Conservation (phyloP, 306 rosid genomes). For the Corylus americana region DNA sequence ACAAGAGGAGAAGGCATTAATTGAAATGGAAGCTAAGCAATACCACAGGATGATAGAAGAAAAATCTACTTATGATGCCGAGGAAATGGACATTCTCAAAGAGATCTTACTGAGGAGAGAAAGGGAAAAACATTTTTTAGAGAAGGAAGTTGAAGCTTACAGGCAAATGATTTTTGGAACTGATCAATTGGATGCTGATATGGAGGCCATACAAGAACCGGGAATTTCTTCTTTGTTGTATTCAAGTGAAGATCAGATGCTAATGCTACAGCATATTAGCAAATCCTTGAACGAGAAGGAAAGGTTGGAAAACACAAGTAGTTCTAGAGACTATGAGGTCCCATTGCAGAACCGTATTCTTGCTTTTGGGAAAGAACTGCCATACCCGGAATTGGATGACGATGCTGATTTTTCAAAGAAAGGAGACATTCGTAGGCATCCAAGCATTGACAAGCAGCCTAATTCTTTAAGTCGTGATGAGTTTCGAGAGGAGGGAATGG, state of each 20-base stretch:
- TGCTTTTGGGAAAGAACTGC: slow-evolving; percentile 35
- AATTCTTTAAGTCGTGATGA: background rate
- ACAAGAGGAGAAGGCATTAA: slow-evolving; percentile 55
- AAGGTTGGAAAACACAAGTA: slow-evolving; percentile 14
- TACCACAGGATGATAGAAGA: slow-evolving; percentile 55
- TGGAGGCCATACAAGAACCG: slow-evolving; percentile 18
- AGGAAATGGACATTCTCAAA: slow-evolving; percentile 60
- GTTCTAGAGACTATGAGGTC: slow-evolving; percentile 27
- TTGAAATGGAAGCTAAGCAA: slow-evolving; percentile 59
- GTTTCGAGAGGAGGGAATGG: slow-evolving; percentile 23
- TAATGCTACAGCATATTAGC: slow-evolving; percentile 9
- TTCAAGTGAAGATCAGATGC: slow-evolving; percentile 24
- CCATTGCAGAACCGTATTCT: slow-evolving; percentile 26
- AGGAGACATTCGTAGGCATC: slow-evolving; percentile 20
- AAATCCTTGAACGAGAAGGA: slow-evolving; percentile 18
- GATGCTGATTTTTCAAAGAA: slow-evolving; percentile 18
- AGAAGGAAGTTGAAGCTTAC: slow-evolving; percentile 44
- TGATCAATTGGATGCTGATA: slow-evolving; percentile 33
- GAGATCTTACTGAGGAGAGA: slow-evolving; percentile 57
- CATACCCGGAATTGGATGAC: slow-evolving; percentile 19
- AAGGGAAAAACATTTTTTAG: slow-evolving; percentile 54
- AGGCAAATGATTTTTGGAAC: slow-evolving; percentile 35
- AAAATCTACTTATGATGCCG: slow-evolving; percentile 49
- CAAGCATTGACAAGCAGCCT: slow-evolving; percentile 10
- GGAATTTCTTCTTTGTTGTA: background rate